phyloP scores from a whole-genome alignment of 306 rosid genomes.

The Prunus campanulata region DNA sequence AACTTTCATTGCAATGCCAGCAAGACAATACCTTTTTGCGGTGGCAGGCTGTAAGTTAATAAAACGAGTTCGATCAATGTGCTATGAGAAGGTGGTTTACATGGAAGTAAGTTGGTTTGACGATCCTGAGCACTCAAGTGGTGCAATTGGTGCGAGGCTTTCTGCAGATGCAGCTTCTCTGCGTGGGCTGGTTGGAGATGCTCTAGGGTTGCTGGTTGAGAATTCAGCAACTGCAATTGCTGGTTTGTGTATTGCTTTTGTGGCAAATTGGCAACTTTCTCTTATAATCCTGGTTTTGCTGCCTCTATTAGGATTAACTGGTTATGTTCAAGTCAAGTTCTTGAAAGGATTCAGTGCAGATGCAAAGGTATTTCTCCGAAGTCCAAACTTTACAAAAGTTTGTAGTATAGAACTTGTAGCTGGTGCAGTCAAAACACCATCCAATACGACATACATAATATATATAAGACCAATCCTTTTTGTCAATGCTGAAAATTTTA shows the following conservation, averaged over 20 bases:
- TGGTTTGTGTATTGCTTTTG: conserved; percentile 61
- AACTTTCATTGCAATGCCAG: conserved; percentile 33
- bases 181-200: conserved; percentile 68
- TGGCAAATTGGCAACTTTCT: conserved; percentile 68
- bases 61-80: conserved; percentile 56
- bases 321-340: conserved; percentile 46
- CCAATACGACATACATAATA: background rate
- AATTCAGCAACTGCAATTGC: conserved; percentile 43
- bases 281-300: conserved; percentile 53
- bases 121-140: conserved; percentile 64
- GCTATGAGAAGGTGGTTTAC: conserved; percentile 65
- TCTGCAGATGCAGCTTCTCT: conserved; percentile 70
- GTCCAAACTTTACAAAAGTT: too few relatives aligned
- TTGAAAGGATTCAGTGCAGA: conserved; percentile 62
- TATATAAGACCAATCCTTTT: background rate
- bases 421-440: too few relatives aligned
- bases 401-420: too few relatives aligned
- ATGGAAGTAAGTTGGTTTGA: conserved; percentile 87
- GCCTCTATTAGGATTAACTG: conserved; percentile 54
- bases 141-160: conserved; percentile 75
- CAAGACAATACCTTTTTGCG: conserved; percentile 50
- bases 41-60: conserved; percentile 72
- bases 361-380: conserved; percentile 49
- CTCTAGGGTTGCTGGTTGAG: conserved; percentile 63
- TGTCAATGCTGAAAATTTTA: conserved; percentile 2